Evolutionary conservation across 2,329 filamentous ascomycete species (phyloP).

Genomic region (Dichotomopilus funicola): DNA sequence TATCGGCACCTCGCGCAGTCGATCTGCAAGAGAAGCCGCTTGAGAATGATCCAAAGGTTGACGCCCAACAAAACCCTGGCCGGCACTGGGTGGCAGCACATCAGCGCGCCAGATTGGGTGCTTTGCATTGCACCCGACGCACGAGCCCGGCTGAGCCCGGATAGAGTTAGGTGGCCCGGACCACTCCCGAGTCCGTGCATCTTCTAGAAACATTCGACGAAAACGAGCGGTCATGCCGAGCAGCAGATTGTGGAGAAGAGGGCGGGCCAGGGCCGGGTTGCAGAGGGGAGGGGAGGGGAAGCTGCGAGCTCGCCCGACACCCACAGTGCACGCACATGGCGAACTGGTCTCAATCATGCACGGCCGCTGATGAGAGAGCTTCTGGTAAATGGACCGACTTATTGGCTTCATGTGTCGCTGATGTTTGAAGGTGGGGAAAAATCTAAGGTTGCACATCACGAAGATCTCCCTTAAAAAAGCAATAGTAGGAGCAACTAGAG

Average conservation of each 20-base stretch:
- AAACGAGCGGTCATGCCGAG: conserved; percentile 21
- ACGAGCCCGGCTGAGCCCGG: background rate
- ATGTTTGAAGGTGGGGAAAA: too few species aligned
- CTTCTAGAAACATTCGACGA: conserved; percentile 26
- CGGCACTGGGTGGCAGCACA: conserved; percentile 4
- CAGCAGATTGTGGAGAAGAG: conserved; percentile 19
- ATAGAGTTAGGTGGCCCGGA: conserved; percentile 8
- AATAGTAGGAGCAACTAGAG: too few species aligned
- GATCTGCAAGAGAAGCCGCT: conserved; percentile 22
- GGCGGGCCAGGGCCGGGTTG: conserved; percentile 9
- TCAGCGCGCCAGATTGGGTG: conserved; percentile 3
- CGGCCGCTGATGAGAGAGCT: too few species aligned
- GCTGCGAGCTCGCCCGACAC: conserved; percentile 3
- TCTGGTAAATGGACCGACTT: too few species aligned
- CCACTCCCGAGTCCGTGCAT: conserved; percentile 17
- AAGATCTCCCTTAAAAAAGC: too few species aligned
- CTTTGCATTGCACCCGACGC: background rate
- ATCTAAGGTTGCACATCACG: too few species aligned
- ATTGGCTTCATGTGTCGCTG: too few species aligned
- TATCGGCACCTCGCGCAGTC: conserved; percentile 13
- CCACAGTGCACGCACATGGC: too few species aligned
- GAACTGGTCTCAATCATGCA: too few species aligned
- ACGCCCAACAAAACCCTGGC: background rate
- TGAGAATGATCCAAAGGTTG: conserved; percentile 17
- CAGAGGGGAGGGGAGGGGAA: conserved; percentile 18